Evolutionary conservation across 2,329 filamentous ascomycete genomes (phyloP), one percentile per base, ranked within the genome.

Genomic region (Drechslerella dactyloides): DNA sequence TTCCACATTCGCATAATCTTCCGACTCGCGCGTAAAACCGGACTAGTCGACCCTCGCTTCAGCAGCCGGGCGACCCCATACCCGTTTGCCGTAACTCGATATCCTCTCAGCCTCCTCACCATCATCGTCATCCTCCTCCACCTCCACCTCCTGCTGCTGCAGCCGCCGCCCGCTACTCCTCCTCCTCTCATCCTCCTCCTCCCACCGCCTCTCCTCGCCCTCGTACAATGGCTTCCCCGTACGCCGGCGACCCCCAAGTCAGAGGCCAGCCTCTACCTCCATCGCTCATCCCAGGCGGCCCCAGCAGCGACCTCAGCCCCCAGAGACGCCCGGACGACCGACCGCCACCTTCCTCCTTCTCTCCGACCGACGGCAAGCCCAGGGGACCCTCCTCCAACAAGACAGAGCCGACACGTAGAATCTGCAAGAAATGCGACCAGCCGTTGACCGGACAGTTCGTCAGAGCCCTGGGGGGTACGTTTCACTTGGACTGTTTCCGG

Each of bases 401-500:
- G 42, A 58, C 60, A 10, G 68, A 72, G 35, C 50, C 68, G 6
- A 17, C 55, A 23, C 68, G 68, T 65, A 85, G 90, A 75, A 82
- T 85, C 42, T 93, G 90, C 81, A 93, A 91, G 77, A 97, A 96
- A 80, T 99, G 94, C 78, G 87, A 88, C 74, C 90, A 93, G 79
- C 84, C 89, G 61, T 83, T 99, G 79, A 96, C 91, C 0, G 94
- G 94, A 48, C 94, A 99, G 81, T 99, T 97, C 79, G 94, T 99
- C 74, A 87, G 94, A 77, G 94, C 94, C 51, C 82, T 99, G 62
- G 91, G 93, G 61, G 93, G 92, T 66, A 97, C 93, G 59, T 99
- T 91, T 80, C 94, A 99, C 82, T 82, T 99, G 75, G 93, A 99
- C 80, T 99, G 94, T 84, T 99, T 99, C 82, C 96, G 91, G 79